Evolutionary conservation across 306 rosid species (phyloP).

Genomic region (Vigna unguiculata): DNA sequence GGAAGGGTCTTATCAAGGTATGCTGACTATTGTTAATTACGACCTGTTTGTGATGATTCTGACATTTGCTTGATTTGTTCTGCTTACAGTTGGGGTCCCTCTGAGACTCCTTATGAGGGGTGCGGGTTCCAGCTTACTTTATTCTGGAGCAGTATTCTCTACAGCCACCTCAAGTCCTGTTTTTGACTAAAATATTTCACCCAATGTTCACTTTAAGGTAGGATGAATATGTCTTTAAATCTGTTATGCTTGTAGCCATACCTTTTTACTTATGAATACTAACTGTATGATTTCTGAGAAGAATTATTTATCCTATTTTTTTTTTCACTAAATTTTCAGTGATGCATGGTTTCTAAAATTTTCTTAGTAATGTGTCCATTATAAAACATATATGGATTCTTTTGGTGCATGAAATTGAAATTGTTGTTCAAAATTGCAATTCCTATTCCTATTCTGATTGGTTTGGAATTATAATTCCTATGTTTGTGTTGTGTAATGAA

Average conservation of each 20-base stretch:
- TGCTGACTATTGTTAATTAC: constrained; percentile 6
- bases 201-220: constrained; percentile 99
- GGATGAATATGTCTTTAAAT: constrained; percentile 7
- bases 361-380: background rate
- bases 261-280: constrained; percentile 10
- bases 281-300: background rate
- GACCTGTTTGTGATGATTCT: background rate
- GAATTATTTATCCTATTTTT: constrained; percentile 1
- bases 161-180: constrained; percentile 97
- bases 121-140: constrained; percentile 93
- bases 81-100: constrained; percentile 71
- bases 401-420: background rate
- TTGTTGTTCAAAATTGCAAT: background rate
- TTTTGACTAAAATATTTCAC: constrained; percentile 93
- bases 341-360: constrained; percentile 15
- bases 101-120: constrained; percentile 74
- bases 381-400: background rate
- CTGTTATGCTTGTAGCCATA: background rate
- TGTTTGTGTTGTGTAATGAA: background rate
- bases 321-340: background rate
- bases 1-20: constrained; percentile 95
- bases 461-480: background rate
- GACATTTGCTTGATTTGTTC: constrained; percentile 26
- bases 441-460: background rate
- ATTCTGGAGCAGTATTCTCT: constrained; percentile 94